Evolutionary conservation across 2,329 filamentous ascomycete genomes (phyloP).

Genomic region (Clonostachys rhizophaga): DNA sequence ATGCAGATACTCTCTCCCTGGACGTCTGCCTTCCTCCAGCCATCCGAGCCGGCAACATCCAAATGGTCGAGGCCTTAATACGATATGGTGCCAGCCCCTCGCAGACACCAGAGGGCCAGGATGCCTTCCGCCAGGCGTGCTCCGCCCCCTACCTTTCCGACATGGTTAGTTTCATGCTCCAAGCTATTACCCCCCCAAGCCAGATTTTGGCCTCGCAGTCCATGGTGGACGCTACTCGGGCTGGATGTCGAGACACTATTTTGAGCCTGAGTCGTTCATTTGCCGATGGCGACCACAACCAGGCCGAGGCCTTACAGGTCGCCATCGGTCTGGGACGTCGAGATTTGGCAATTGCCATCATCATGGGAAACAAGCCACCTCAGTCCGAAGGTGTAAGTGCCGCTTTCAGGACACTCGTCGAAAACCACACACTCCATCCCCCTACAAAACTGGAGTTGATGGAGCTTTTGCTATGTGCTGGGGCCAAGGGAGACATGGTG

Average conservation of each 20-base stretch:
- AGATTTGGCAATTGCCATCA: constrained; percentile 50
- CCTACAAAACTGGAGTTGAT: constrained; percentile 45
- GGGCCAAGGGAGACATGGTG: constrained; percentile 46
- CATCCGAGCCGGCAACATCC: constrained; percentile 34
- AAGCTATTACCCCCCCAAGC: constrained; percentile 41
- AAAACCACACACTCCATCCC: constrained; percentile 37
- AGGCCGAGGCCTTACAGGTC: constrained; percentile 44
- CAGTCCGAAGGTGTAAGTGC: constrained; percentile 39
- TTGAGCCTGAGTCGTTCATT: constrained; percentile 43
- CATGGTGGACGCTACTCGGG: constrained; percentile 44
- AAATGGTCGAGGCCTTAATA: constrained; percentile 41
- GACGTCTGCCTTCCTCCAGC: constrained; percentile 45
- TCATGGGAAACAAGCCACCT: constrained; percentile 48
- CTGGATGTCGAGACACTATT: constrained; percentile 45
- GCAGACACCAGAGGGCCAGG: constrained; percentile 42
- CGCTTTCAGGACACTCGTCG: constrained; percentile 42
- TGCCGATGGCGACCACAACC: constrained; percentile 47
- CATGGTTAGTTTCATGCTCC: constrained; percentile 41
- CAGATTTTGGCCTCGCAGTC: constrained; percentile 38
- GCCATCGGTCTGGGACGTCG: constrained; percentile 42
- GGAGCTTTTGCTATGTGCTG: constrained; percentile 53
- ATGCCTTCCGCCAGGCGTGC: constrained; percentile 49
- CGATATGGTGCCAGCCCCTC: constrained; percentile 43
- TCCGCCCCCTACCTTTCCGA: constrained; percentile 35
- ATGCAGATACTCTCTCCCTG: constrained; percentile 44